Base-by-base conservation (phyloP, 441 rosid species). In the Eutrema salsugineum region DNA sequence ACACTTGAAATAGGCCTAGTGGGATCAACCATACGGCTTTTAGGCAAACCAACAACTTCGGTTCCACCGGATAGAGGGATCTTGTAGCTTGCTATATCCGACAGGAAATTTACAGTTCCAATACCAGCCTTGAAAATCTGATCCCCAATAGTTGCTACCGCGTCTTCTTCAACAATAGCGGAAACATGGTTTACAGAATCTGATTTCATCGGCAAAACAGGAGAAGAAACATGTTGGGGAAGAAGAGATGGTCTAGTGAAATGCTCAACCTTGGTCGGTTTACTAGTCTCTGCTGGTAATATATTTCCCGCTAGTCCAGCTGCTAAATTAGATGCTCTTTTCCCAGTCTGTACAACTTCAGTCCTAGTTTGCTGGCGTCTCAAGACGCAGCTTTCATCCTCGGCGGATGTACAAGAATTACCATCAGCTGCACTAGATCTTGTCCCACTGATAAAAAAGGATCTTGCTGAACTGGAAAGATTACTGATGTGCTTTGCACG, bases 381-480 rank as follows among this genome's bases (percentile, higher is more conserved):
- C 32, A 90, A 83, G 78, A 79, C 67, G 49, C 90, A 84, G 38
- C 80, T 71, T 79, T 94, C 97, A 76, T 94, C 99, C 58, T 91
- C 97, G 5, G 88, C 49, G 68, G 88, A 76, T 48, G 90, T 77
- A 77, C 99, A 94, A n/a, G 97, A 81, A 76, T 77, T 89, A 48
- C 97, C 97, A 84, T 94, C 99, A 44, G 87, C 79, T 28, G 85
- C 73, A 78, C 82, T 75, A 66, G 86, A 77, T 51, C 96, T 83
- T 33, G 99, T 73, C 49, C 99, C 97, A 54, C 73, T 73, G 6
- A 94, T 73, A 39, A 91, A 83, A 81, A 91, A 83, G 30, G 89
- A 85, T 72, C 97, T 84, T 11, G 97, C 97, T 59, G 77, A 78
- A 68, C 83, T 90, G 63, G 97, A 91, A 74, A 91, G 90, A 79